Base-by-base conservation (phyloP, 2,329 filamentous ascomycete species). In the Fusarium ramigenum region DNA sequence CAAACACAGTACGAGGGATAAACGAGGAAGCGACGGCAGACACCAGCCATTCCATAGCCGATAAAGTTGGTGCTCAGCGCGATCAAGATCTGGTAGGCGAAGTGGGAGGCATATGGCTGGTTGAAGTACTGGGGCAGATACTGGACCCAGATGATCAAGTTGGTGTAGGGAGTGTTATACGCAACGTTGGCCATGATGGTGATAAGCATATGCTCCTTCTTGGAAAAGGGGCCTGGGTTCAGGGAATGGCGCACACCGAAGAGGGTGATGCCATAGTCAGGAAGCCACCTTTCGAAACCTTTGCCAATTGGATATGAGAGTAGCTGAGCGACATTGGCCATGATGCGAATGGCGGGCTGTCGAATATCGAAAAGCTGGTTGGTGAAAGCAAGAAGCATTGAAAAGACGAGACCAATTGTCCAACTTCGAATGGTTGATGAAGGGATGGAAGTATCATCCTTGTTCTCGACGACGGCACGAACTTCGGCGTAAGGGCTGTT, bases 101-200 rank as follows among this genome's bases (percentile, higher is more conserved):
- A 86, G 60, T 84, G 83, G 18, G 84, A 85, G 25, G 87, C 87
- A 66, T 87, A 89, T 2, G 80, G 78, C 75, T 89, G 87, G 77
- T 88, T 85, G 75, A 88, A 89, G 75, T 86, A 89, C 72, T 84
- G 83, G 1, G 86, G 85, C 43, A 89, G 78, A 60, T 82, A 84
- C 57, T 89, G 87, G 10, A 85, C 85, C 86, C 86, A 88, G 67
- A 88, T 86, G 64, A 89, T 87, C 75, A 87, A 83, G 79, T 86
- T 86, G 7, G 87, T 89, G 75, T 88, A 89, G 0, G 87, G 87
- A 7, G 83, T 83, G 66, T 85, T 85, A 79, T 84, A 87, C 18
- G 85, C 85, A 18, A 87, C 87, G 77, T 92, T 91, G 61, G 91
- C 89, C 87, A 89, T 89, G 78, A 89, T 88, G 66, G 87, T 87